These are phyloP conservation scores for Alternaria ventricosa DNA, from an alignment of 2,329 filamentous ascomycete genomes.

Conservation along the genomic window DNA sequence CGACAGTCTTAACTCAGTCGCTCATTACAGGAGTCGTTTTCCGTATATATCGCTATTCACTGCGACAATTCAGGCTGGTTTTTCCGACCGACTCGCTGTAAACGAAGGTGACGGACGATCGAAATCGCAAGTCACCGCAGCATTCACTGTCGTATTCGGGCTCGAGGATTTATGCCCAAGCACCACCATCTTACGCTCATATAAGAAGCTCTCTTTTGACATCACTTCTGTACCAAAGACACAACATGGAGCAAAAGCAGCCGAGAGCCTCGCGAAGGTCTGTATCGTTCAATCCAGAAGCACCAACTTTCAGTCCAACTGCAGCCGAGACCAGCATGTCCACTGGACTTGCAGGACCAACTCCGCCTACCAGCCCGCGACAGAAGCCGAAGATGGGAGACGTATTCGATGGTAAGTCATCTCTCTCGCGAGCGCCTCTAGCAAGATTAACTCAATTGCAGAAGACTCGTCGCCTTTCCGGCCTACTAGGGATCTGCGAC, in stretches of 20 bases:
- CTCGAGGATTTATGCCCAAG: background rate
- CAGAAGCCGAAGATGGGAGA: background rate
- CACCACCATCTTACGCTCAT: background rate
- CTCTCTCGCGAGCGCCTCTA: background rate
- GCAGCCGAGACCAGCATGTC: background rate
- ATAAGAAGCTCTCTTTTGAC: background rate
- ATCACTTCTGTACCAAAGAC: background rate
- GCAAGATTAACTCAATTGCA: background rate
- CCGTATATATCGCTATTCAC: background rate
- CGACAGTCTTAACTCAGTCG: background rate
- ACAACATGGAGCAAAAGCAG: background rate
- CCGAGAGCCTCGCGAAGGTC: background rate
- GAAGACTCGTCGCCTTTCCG: conserved; percentile 13
- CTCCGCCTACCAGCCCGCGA: background rate
- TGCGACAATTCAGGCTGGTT: background rate
- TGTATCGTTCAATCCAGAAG: conserved; percentile 22
- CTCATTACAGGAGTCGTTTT: background rate
- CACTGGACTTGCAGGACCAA: background rate
- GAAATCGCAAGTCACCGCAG: conserved; percentile 4
- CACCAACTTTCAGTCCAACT: conserved; percentile 15
- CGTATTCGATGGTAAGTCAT: background rate
- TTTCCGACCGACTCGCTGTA: background rate
- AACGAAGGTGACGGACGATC: conserved; percentile 1
- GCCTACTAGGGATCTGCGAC: background rate
- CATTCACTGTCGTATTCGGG: conserved; percentile 6